A percentile compares a stretch with the other conserved stretches of the same genome.
These are phyloP conservation scores for Backusella mclennaniae DNA, from an alignment of 192 early-diverging fungal species.

Conservation along the genomic window DNA sequence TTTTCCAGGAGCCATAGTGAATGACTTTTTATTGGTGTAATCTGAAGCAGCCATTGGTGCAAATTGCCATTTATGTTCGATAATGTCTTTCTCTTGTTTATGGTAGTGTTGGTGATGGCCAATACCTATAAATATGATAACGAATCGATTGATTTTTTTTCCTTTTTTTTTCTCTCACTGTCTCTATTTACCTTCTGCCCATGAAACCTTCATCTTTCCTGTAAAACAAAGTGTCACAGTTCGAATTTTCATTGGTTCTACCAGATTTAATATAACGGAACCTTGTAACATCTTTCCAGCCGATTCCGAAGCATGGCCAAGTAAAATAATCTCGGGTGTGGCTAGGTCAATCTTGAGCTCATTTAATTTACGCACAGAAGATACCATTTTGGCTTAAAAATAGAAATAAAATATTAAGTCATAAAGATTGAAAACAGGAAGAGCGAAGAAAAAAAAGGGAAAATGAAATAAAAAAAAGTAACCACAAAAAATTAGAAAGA, in stretches of 20 bases:
- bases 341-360: constrained; percentile 25
- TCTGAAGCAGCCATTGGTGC: constrained; percentile 18
- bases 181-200: constrained; percentile 38
- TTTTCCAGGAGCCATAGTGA: constrained; percentile 37
- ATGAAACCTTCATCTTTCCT: constrained; percentile 55
- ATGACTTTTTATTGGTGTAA: constrained; percentile 38
- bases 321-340: constrained; percentile 18
- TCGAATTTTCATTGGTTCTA: constrained; percentile 51
- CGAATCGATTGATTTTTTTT: not conserved
- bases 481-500: not conserved
- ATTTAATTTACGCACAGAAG: not conserved
- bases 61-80: constrained; percentile 57
- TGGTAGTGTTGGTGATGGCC: constrained; percentile 36
- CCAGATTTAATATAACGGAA: constrained; percentile 40
- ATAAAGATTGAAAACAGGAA: not conserved
- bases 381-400: not conserved
- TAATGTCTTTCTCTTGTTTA: constrained; percentile 38
- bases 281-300: constrained; percentile 52
- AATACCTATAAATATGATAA: not conserved
- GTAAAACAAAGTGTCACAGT: constrained; percentile 48
- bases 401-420: not conserved
- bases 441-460: not conserved
- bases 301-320: constrained; percentile 35
- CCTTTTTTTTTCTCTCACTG: not conserved
- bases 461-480: not conserved